These are phyloP conservation scores for Flaveria robusta DNA, from an alignment of 129 eudicot genomes.

Conservation along the genomic window DNA sequence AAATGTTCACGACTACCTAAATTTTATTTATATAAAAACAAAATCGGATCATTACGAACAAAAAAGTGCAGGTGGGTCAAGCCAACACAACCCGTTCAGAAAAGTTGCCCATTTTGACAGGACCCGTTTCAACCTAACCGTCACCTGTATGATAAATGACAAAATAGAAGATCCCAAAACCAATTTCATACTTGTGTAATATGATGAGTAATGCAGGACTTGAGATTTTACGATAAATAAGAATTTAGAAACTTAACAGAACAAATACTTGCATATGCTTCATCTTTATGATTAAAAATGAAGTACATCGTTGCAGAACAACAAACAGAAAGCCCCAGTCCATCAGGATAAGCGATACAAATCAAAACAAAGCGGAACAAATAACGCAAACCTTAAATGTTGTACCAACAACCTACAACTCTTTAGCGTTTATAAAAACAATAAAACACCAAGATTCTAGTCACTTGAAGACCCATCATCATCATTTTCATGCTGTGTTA, in stretches of 20 bases:
- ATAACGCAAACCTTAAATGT: not conserved
- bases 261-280: not conserved
- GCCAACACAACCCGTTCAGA: no score
- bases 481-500: slow-evolving; percentile 70
- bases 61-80: no score
- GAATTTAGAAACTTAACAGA: not conserved
- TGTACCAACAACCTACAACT: slow-evolving; percentile 14
- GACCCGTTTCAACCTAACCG: no score
- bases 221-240: not conserved
- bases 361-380: not conserved
- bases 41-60: no score
- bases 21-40: no score
- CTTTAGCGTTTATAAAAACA: not conserved
- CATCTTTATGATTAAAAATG: no score
- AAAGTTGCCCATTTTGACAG: no score
- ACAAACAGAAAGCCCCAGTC: not conserved
- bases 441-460: slow-evolving; percentile 30
- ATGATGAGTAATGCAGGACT: not conserved
- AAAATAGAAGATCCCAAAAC: no score
- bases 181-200: not conserved
- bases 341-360: not conserved
- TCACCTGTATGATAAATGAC: no score
- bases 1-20: no score
- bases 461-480: slow-evolving; percentile 90
- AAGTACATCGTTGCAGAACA: not conserved